phyloP scores from a whole-genome alignment of 2,329 filamentous ascomycete species.

The Aureobasidium zeae region DNA sequence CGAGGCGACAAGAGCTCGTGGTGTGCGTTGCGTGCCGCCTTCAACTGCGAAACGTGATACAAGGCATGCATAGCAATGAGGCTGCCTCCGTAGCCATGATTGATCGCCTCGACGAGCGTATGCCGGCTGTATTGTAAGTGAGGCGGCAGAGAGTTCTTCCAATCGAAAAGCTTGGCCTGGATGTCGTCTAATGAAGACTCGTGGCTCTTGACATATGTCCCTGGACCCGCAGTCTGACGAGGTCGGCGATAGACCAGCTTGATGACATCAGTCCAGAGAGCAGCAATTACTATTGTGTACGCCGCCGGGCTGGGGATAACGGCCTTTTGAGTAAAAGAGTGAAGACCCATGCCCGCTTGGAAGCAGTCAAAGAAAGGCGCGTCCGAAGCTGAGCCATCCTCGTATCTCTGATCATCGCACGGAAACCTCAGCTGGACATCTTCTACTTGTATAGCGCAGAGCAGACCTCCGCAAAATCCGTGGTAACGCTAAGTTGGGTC shows the following conservation, averaged over 20 bases:
- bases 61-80: constrained; percentile 58
- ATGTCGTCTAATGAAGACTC: constrained; percentile 46
- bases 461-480: constrained; percentile 43
- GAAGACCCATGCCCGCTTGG: not conserved
- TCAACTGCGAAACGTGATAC: constrained; percentile 56
- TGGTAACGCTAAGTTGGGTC: constrained; percentile 41
- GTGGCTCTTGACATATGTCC: constrained; percentile 38
- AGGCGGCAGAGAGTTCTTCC: constrained; percentile 48
- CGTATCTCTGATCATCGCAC: constrained; percentile 51
- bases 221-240: constrained; percentile 31
- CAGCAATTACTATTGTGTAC: constrained; percentile 26
- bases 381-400: constrained; percentile 48
- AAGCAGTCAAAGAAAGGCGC: constrained; percentile 50
- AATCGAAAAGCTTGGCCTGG: constrained; percentile 46
- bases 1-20: constrained; percentile 35
- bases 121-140: constrained; percentile 45
- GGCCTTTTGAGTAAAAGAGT: not conserved
- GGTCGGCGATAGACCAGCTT: constrained; percentile 48
- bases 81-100: constrained; percentile 46
- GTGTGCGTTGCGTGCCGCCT: constrained; percentile 53
- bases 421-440: constrained; percentile 61
- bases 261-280: constrained; percentile 58
- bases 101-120: constrained; percentile 50
- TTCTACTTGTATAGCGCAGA: constrained; percentile 50
- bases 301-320: constrained; percentile 10